phyloP scores from a whole-genome alignment of 495 filamentous ascomycete species.

The Mycothermus thermophilus region DNA sequence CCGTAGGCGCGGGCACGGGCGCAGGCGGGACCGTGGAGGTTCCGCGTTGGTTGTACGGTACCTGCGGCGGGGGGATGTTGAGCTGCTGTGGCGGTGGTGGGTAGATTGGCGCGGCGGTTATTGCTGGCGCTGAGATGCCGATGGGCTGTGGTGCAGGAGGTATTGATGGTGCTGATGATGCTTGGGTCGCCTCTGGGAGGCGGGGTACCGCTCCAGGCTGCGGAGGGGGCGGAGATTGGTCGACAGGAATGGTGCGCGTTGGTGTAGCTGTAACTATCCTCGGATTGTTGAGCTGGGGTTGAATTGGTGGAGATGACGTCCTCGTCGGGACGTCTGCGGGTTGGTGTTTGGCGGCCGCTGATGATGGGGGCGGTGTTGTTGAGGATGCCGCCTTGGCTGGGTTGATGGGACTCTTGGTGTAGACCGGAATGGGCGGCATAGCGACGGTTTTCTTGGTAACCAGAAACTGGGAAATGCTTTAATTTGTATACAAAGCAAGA shows the following conservation, averaged over 20 bases:
- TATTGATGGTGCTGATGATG: neutral
- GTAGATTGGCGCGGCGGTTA: conserved; percentile 18
- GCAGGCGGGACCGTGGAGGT: conserved; percentile 14
- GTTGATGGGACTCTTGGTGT: conserved; percentile 46
- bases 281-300: conserved; percentile 13
- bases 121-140: no score
- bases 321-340: conserved; percentile 14
- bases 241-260: conserved; percentile 15
- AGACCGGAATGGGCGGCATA: conserved; percentile 46
- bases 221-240: conserved; percentile 37
- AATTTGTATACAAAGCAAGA: no score
- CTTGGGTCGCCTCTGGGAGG: conserved; percentile 8
- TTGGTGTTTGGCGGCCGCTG: conserved; percentile 24
- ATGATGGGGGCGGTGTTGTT: conserved; percentile 32
- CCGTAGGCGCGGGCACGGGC: neutral
- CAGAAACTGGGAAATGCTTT: no score
- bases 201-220: conserved; percentile 39
- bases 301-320: no score
- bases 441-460: conserved; percentile 7
- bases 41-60: conserved; percentile 22
- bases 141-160: no score
- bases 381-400: conserved; percentile 35
- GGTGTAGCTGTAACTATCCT: no score
- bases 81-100: conserved; percentile 31
- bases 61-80: conserved; percentile 23